Evolutionary conservation across 306 rosid species (phyloP), one percentile per base, ranked within the genome.

Genomic region (Leucaena leucocephala): DNA sequence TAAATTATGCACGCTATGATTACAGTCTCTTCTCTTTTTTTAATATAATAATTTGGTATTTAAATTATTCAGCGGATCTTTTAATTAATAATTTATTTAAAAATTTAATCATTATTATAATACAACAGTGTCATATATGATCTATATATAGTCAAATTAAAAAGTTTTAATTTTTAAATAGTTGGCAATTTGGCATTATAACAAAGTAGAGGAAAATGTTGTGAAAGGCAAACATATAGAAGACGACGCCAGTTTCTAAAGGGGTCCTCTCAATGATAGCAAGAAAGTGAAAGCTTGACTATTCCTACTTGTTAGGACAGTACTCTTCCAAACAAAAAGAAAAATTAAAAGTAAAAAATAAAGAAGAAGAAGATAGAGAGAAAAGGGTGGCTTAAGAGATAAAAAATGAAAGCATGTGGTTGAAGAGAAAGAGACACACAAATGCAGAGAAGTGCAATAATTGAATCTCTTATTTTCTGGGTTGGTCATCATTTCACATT

Each of bases 401-500:
- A 34, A 68, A 52, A 17, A n/a, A 5, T 54, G 1, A 58, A 17
- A 39, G 11, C 75, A 44, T 76, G 74, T 52, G 79, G 45, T 54
- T 74, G 49, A 54, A 74, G 72, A 35, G 46, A 70, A 67, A 85
- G 0, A 75, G 65, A 33, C 81, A 79, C 79, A 64, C 44, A 82
- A 42, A 0, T 42, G 0, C 36, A 42, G 17, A 12, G 14, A 10
- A 7, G 52, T 42, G 73, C 73, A 42, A 68, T 68, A 48, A 76
- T 49, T 75, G 78, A 39, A 82, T 16, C 61, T 73, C 39, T 71
- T 40, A 16, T 50, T 82, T 82, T 68, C 76, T 78, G 75, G 58
- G 58, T 36, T 34, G 66, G 84, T 57, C 76, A 78, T 82, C 64
- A 78, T 77, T 6, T 49, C 54, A 79, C 64, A 82, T 77, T 6